Evolutionary conservation across 2,329 filamentous ascomycete genomes (phyloP).

Genomic region (Penicillium palitans): DNA sequence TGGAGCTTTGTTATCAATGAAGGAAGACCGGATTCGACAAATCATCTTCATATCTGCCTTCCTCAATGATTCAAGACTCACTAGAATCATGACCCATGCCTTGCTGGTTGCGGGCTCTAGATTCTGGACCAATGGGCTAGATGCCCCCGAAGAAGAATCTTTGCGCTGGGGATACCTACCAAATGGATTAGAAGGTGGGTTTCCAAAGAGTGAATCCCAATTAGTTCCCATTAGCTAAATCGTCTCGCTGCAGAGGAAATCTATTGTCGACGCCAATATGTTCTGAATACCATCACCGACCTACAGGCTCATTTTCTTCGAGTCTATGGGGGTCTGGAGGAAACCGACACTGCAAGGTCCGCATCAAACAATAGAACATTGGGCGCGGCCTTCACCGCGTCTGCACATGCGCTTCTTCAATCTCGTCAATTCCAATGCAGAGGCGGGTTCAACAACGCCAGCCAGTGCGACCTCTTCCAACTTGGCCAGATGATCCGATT

Average conservation of each 20-base stretch:
- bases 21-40: constrained; percentile 44
- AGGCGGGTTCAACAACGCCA: constrained; percentile 43
- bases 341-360: constrained; percentile 21
- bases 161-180: constrained; percentile 41
- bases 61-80: constrained; percentile 30
- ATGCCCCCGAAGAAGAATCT: constrained; percentile 21
- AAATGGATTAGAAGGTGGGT: constrained; percentile 43
- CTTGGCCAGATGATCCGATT: constrained; percentile 48
- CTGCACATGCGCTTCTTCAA: constrained; percentile 13
- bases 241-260: constrained; percentile 39
- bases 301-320: constrained; percentile 46
- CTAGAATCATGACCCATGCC: constrained; percentile 35
- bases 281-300: constrained; percentile 46
- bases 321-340: constrained; percentile 42
- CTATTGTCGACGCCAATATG: constrained; percentile 42
- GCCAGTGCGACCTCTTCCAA: constrained; percentile 47
- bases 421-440: constrained; percentile 42
- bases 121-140: constrained; percentile 36
- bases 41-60: constrained; percentile 40
- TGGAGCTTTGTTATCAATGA: constrained; percentile 30
- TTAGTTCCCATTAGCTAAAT: constrained; percentile 6
- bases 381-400: constrained; percentile 18
- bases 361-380: constrained; percentile 11
- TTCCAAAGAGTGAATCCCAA: background rate
- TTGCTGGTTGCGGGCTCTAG: constrained; percentile 41